phyloP scores from a whole-genome alignment of 2,329 filamentous ascomycete genomes.

The Lachnellula arida region DNA sequence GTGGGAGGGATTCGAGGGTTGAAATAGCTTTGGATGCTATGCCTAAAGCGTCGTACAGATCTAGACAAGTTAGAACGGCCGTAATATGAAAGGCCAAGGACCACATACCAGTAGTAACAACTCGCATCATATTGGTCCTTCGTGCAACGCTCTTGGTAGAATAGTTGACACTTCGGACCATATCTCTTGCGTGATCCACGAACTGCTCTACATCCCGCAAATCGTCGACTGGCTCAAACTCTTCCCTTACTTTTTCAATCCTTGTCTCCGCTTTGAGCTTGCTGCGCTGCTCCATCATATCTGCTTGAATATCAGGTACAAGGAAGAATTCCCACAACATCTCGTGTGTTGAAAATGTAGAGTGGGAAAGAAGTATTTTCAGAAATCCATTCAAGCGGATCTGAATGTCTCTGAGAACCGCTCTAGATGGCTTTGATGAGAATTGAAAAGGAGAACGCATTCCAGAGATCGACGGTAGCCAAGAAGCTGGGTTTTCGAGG shows the following conservation, averaged over 20 bases:
- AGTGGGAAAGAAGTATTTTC: slow-evolving; percentile 78
- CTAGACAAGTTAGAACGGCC: slow-evolving; percentile 39
- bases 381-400: slow-evolving; percentile 82
- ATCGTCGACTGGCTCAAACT: slow-evolving; percentile 79
- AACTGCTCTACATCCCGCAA: slow-evolving; percentile 89
- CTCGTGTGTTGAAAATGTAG: slow-evolving; percentile 92
- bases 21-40: slow-evolving; percentile 49
- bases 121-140: slow-evolving; percentile 68
- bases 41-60: slow-evolving; percentile 63
- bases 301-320: slow-evolving; percentile 85
- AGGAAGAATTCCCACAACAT: slow-evolving; percentile 99
- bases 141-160: slow-evolving; percentile 79
- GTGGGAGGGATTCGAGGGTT: slow-evolving; percentile 63
- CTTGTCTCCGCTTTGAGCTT: slow-evolving; percentile 80
- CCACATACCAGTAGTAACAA: slow-evolving; percentile 54
- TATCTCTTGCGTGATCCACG: slow-evolving; percentile 83
- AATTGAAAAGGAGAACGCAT: slow-evolving; percentile 88
- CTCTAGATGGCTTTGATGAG: slow-evolving; percentile 83
- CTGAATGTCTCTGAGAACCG: slow-evolving; percentile 83
- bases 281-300: slow-evolving; percentile 86
- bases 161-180: slow-evolving; percentile 78
- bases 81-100: neutral
- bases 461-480: slow-evolving; percentile 75
- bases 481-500: slow-evolving; percentile 90
- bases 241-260: slow-evolving; percentile 79